These are phyloP conservation scores for Syzygium jambos DNA, from an alignment of 345 rosid species.

Conservation along the genomic window DNA sequence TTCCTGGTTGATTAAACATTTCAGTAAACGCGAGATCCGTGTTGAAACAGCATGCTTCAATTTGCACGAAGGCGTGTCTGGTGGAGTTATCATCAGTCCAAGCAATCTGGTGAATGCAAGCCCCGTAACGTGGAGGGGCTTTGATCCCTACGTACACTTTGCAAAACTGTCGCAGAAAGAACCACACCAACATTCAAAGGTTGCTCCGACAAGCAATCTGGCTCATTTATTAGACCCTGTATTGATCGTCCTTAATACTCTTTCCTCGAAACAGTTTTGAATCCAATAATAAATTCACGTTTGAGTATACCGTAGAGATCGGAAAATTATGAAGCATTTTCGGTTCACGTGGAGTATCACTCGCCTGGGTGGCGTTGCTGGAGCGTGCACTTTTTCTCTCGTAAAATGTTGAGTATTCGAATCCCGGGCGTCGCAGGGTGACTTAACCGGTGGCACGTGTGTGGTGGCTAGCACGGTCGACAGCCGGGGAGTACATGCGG, in stretches of 20 bases:
- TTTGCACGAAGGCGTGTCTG: background rate
- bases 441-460: too few relatives aligned
- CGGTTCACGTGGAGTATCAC: background rate
- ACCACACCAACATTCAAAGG: background rate
- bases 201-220: background rate
- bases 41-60: background rate
- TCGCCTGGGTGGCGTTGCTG: too few relatives aligned
- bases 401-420: too few relatives aligned
- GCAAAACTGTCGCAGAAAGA: background rate
- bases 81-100: background rate
- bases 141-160: background rate
- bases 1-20: background rate
- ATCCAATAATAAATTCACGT: background rate
- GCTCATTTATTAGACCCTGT: background rate
- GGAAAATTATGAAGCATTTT: background rate
- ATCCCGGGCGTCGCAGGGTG: too few relatives aligned
- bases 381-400: too few relatives aligned
- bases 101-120: background rate
- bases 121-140: background rate
- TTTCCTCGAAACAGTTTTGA: background rate
- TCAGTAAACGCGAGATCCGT: background rate
- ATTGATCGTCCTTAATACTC: background rate
- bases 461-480: too few relatives aligned
- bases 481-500: too few relatives aligned
- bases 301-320: background rate